A percentile compares a stretch with the other conserved stretches of the same genome.
Conservation (phyloP, 163 green algal species). For the Scenedesmus sp. region DNA sequence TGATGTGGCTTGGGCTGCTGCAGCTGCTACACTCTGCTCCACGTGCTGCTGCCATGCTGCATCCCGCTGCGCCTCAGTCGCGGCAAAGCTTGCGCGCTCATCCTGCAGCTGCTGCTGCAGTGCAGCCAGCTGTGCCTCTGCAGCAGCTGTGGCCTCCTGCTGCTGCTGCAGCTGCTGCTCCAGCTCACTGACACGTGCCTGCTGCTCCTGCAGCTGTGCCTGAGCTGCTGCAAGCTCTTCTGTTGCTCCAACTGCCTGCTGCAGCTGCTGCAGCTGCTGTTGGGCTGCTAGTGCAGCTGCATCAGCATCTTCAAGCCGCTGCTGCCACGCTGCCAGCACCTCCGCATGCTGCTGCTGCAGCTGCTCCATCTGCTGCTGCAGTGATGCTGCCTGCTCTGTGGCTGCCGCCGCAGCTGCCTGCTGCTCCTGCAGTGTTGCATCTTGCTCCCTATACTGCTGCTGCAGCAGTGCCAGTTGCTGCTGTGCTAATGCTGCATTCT, state of each 20-base stretch:
- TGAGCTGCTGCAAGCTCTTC: slow-evolving; percentile 13
- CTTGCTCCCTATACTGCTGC: slow-evolving; percentile 25
- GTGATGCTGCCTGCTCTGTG: background rate
- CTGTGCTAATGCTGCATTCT: background rate
- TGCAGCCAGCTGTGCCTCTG: background rate
- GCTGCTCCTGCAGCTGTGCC: slow-evolving; percentile 5
- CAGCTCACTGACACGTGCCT: background rate
- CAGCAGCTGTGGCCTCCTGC: background rate
- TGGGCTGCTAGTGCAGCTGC: background rate
- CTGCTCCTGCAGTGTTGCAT: slow-evolving; percentile 4
- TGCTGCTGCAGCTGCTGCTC: slow-evolving; percentile 38
- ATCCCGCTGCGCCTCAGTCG: slow-evolving; percentile 32
- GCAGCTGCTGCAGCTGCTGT: slow-evolving; percentile 3
- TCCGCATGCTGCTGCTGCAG: slow-evolving; percentile 29
- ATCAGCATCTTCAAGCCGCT: slow-evolving; percentile 37
- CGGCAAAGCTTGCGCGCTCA: slow-evolving; percentile 14
- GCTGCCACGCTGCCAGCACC: slow-evolving; percentile 27
- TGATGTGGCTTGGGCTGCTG: slow-evolving; percentile 5
- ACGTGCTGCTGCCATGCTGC: slow-evolving; percentile 40
- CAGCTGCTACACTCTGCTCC: slow-evolving; percentile 18
- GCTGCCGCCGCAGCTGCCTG: slow-evolving; percentile 32
- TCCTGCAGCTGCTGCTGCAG: slow-evolving; percentile 41
- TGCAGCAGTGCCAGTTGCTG: slow-evolving; percentile 32
- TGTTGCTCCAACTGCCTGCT: slow-evolving; percentile 26
- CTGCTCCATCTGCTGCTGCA: slow-evolving; percentile 31